A percentile compares a stretch with the other conserved stretches of the same genome.
Evolutionary conservation across 148 eudicot genomes (phyloP).

Genomic region (Heliamphora exappendiculata): DNA sequence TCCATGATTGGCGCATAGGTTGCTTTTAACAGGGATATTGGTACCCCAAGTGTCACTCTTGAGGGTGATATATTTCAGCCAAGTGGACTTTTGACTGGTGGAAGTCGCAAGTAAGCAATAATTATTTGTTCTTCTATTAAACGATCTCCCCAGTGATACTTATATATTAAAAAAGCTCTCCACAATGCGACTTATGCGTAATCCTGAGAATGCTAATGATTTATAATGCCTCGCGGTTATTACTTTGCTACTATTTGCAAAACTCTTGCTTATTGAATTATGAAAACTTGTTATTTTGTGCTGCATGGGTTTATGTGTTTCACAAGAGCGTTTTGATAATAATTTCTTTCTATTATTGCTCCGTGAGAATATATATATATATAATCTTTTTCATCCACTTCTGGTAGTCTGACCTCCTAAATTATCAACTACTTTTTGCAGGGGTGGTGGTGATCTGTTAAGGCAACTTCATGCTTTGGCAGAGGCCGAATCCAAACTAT

Average conservation of each 20-base stretch:
- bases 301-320: neutral
- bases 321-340: neutral
- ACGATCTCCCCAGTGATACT: neutral
- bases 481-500: constrained; percentile 71
- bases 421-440: constrained; percentile 32
- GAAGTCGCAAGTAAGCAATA: constrained; percentile 76
- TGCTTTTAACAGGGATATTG: constrained; percentile 62
- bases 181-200: neutral
- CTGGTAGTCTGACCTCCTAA: constrained; percentile 6
- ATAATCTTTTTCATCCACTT: neutral
- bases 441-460: constrained; percentile 93
- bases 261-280: neutral
- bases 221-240: neutral
- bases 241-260: neutral
- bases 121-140: constrained; percentile 1
- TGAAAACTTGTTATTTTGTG: neutral
- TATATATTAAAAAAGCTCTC: too few species aligned
- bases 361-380: neutral
- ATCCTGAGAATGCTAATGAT: neutral
- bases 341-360: neutral
- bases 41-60: constrained; percentile 79
- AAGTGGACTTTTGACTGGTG: constrained; percentile 97
- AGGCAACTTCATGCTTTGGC: constrained; percentile 77
- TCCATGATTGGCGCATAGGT: constrained; percentile 36
- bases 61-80: constrained; percentile 98